Evolutionary conservation across 805 yeast species (phyloP), one percentile per base, ranked within the genome.

Genomic region (Blastobotrys peoriensis): DNA sequence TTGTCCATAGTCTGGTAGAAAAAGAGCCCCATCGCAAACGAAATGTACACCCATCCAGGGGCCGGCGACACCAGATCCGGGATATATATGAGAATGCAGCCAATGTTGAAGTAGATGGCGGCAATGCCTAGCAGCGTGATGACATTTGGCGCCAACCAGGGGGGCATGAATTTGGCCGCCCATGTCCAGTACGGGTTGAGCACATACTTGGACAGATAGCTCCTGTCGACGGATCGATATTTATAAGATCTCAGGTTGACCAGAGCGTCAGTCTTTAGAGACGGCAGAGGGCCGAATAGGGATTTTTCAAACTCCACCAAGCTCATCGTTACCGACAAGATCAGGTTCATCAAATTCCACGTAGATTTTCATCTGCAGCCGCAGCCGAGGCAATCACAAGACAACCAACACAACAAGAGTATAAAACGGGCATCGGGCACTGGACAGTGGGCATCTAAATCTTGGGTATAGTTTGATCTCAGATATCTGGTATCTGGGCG

Each of bases 1-100:
- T 95, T 96, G 67, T 93, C 98, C 70, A 93, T 86, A 0, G 98
- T 91, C 62, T 93, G 97, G 65, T 91, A 91, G 74, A 88, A 71
- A 62, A 89, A 85, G 46, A 91, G 68, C 1, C 95, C 89, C 48
- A 82, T 58, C 0, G 94, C 96, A 60, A 85, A 85, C 43, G 83
- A 70, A 54, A 76, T 75, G 63, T 86, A 87, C 22, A 83, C 71
- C 95, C 94, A 85, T 25, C 74, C 62, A 9, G 97, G 96, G 9
- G 76, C 74, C 13, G 62, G 57, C 16, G 75, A 60, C 23, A 73
- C 62, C 52, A 88, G 70, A 50, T 74, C 75, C 4, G 96, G 96
- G 57, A 86, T 89, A 53, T 71, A 80, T 55, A 78, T 75, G 47
- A 86, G 73, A 5, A 85, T 83, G 17, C 81, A 68, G 3, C 74